Base-by-base conservation (phyloP, 345 rosid species). In the Viola odorata region DNA sequence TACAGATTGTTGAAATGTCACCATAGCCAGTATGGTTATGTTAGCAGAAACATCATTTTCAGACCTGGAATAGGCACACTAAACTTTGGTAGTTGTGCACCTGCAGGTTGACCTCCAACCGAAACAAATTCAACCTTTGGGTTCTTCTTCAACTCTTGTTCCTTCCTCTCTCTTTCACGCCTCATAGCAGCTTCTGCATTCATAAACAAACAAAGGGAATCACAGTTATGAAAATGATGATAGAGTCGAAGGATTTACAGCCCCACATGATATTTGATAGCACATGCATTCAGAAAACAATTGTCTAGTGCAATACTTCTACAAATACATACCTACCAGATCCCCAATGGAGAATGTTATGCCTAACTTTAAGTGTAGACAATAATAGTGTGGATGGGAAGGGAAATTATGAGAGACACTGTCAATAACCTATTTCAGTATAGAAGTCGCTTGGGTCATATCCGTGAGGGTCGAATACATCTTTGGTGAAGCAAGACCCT, bases 401-500 rank as follows among this genome's bases (percentile, higher is more conserved):
- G n/a, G n/a, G 8, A 23, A 38, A 49, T 13, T 3, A 23, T 15
- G 40, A 8, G 11, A 42, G 14, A 38, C 50, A 10, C 37, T 50
- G 63, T 45, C 12, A 74, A 62, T 75, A 38, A 91, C 99, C 99
- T 83, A 94, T 64, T 67, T 82, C 89, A 65, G 81, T 85, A 62
- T 68, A 86, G 77, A 73, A 94, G 80, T 94, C 97, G 37, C 95
- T 83, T 55, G 68, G 77, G 71, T 90, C 95, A 66, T 86, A 94
- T 62, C 96, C 99, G 78, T 86, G 85, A 17, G 99, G 96, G 50
- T 94, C 91, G 52, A 88, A 94, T 7, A 91, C 92, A 74, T 91
- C 96, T 78, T 94, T 88, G 64, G 82, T 72, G 77, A 94, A 86
- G 85, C 96, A 91, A 57, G 97, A 86, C 47, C 99, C 97, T 39